phyloP scores from a whole-genome alignment of 176 grass and related monocot genomes.

The Juncus effusus region DNA sequence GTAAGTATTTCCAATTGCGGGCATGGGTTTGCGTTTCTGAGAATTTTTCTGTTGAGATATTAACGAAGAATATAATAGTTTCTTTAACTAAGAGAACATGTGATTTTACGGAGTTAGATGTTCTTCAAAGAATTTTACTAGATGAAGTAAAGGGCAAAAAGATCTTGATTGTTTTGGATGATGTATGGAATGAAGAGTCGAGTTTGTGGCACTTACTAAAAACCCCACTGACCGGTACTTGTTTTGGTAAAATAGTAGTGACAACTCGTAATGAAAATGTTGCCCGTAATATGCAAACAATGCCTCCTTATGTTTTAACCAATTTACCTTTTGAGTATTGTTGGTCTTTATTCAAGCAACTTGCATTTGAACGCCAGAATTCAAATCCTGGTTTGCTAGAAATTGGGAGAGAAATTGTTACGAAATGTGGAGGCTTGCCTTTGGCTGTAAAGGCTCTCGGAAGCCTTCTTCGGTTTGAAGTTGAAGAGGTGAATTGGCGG shows the following conservation, averaged over 20 bases:
- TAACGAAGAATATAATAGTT: slow-evolving; percentile 25
- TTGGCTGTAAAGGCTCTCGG: slow-evolving; percentile 32
- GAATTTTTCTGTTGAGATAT: slow-evolving; percentile 21
- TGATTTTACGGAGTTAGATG: slow-evolving; percentile 23
- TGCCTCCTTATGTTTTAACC: not conserved
- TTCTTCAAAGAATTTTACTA: slow-evolving; percentile 22
- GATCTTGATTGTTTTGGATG: slow-evolving; percentile 38
- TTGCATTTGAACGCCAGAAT: not conserved
- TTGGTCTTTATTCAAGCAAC: not conserved
- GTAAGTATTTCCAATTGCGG: slow-evolving; percentile 4
- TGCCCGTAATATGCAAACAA: slow-evolving; percentile 14
- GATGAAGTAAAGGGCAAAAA: slow-evolving; percentile 17
- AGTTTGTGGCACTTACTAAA: slow-evolving; percentile 24
- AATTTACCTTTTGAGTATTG: not conserved
- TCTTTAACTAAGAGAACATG: slow-evolving; percentile 18
- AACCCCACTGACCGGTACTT: not conserved
- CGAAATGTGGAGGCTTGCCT: slow-evolving; percentile 30
- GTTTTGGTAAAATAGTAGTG: slow-evolving; percentile 27
- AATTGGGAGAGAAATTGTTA: slow-evolving; percentile 12
- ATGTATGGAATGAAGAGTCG: slow-evolving; percentile 35
- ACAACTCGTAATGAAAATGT: slow-evolving; percentile 28
- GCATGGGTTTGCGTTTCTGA: slow-evolving; percentile 38
- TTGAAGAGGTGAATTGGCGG: slow-evolving; percentile 17
- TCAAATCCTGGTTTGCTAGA: not conserved
- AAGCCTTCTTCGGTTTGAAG: slow-evolving; percentile 24